Base-by-base conservation (phyloP, 176 grass and related monocot species). In the Oropetium thomaeum region DNA sequence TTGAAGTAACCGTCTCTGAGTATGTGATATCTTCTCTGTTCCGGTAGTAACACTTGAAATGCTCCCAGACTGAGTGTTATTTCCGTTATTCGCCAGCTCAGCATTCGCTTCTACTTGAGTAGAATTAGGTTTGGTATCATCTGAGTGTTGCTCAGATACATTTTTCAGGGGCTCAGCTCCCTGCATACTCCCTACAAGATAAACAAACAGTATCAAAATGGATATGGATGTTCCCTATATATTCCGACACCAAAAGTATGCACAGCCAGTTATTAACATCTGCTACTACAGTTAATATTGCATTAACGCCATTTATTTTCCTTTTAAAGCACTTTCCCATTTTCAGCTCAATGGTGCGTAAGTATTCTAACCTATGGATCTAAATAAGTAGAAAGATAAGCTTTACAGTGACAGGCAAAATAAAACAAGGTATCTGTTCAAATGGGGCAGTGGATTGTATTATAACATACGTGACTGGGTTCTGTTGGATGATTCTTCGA, bases 1-100 rank as follows among this genome's bases (percentile, higher is more conserved):
- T 86, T 90, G 75, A 86, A 99, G 96, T 82, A 99, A 82, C 68
- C 89, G 85, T 66, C 91, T 74, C 64, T 95, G 88, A 83, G 76
- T 72, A 53, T 70, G 79, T 57, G 84, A 86, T 62, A 48, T 58
- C 68, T 81, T 92, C 20, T 90, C 87, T 58, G 65, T 39, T n/a
- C 38, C 64, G 20, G 45, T 39, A 77, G 69, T 78, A 78, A 52
- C 62, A 79, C 64, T 37, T 19, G 86, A 78, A 15, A 61, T 79
- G 59, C 44, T 73, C 73, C 53, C 70, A 57, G 68, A 22, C 37
- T 60, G 45, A 28, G 75, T 87, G 58, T 43, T 64, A 32, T 76
- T 80, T 37, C 62, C 38, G 70, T 73, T 83, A 25, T 75, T 80
- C 9, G 42, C 58, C 47, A 82, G 62, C 69, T 60, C 78, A 14